Evolutionary conservation across 495 filamentous ascomycete genomes (phyloP), one percentile per base, ranked within the genome.

Genomic region (Geoglossum glabrum): DNA sequence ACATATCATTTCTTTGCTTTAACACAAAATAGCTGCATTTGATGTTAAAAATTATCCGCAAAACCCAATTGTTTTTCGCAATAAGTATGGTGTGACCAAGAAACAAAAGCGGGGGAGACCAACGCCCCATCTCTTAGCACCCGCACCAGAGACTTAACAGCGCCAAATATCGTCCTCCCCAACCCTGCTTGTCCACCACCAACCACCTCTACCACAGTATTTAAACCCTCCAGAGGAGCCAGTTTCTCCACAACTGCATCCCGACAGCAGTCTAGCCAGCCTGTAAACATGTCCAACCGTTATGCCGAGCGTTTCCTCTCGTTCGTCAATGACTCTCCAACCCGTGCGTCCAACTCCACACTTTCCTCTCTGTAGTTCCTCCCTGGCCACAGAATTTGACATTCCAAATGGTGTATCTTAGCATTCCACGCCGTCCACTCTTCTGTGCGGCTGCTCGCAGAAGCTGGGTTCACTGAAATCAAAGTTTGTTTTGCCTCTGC

Each of bases 271-370:
- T 31, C 28, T 30, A n/a, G 17, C 11, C 11, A 8, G 49, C 1
- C 49, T n/a, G 3, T 21, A 15, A 52, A 9, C 26, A 50, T 50
- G 46, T 8, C 46, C 10, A 50, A 25, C 46, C 21, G 11, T 4
- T 52, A 28, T 59, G 89, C 86, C 55, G 71, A 85, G 71, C 86
- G 89, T 69, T 94, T 98, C 65, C 69, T 96, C 64, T 84, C 85
- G 67, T 98, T 94, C 73, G 82, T 98, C 67, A 92, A 96, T 70
- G 84, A 84, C 57, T 95, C 89, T 54, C 92, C 93, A 13, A 95
- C 90, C 59, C 90, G 92, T 98, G 79, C 61, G 82, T 61, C 26
- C 30, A 28, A 58, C 6, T 23, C 15, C 40, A 55, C 10, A 0
- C 6, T 19, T 38, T 31, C 28, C 58, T 54, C 36, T 25, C 26